A percentile compares a stretch with the other conserved stretches of the same genome.
These are phyloP conservation scores for Fragaria iinumae DNA, from an alignment of 306 rosid species.

Conservation along the genomic window DNA sequence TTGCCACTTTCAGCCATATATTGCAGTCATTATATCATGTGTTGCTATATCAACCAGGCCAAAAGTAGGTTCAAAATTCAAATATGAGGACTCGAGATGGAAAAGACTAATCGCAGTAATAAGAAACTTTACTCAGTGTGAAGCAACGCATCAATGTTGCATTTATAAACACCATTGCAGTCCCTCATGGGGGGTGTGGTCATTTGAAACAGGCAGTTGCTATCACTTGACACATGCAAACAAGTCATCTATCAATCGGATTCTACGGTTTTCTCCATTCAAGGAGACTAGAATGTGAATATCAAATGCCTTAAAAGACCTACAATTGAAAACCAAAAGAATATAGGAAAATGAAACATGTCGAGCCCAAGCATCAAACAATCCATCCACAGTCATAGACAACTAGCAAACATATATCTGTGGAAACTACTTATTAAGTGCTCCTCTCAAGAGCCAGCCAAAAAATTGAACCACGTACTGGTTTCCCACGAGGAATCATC, in stretches of 20 bases:
- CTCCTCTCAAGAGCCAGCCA: slow-evolving; percentile 55
- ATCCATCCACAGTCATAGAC: slow-evolving; percentile 50
- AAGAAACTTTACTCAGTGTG: background rate
- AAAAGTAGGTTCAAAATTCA: background rate
- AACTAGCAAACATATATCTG: slow-evolving; percentile 39
- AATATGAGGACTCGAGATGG: background rate
- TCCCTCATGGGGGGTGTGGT: background rate
- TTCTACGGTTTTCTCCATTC: slow-evolving; percentile 26
- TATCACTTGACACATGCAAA: background rate
- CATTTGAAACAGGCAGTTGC: slow-evolving; percentile 2
- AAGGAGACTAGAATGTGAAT: slow-evolving; percentile 29
- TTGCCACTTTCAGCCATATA: too few relatives aligned
- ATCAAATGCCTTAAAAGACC: slow-evolving; percentile 35
- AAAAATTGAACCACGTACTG: slow-evolving; percentile 50
- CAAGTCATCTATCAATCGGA: slow-evolving; percentile 19
- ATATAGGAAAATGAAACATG: slow-evolving; percentile 26
- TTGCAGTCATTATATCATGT: background rate
- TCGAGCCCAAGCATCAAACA: slow-evolving; percentile 30
- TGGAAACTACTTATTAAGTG: slow-evolving; percentile 68
- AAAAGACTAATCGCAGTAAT: background rate
- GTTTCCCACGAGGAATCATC: slow-evolving; percentile 23
- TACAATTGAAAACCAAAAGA: slow-evolving; percentile 25
- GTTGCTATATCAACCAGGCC: background rate
- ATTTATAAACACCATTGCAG: background rate
- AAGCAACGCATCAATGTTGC: background rate